Conservation (phyloP, 331 rosid species). For the Malus hybrid region DNA sequence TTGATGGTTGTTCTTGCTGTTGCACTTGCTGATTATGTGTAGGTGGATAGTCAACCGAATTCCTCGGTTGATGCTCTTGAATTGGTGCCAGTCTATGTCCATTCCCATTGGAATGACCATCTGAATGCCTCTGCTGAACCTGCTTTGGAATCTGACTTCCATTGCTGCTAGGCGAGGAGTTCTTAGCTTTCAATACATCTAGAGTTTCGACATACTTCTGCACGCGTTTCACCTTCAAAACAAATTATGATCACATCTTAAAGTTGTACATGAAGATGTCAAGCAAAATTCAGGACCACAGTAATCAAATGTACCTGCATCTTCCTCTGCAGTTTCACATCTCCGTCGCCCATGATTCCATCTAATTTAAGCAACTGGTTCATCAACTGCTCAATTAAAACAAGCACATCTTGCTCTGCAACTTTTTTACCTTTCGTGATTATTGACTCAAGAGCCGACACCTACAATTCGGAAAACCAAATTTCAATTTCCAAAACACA, state of each 20-base stretch:
- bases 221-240: conserved; percentile 79
- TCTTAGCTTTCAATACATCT: conserved; percentile 72
- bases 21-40: conserved; percentile 11
- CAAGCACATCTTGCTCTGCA: conserved; percentile 63
- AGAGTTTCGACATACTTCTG: conserved; percentile 89
- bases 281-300: background rate
- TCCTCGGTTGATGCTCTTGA: conserved; percentile 36
- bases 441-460: conserved; percentile 73
- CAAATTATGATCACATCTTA: background rate
- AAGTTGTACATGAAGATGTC: background rate
- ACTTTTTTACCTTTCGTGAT: conserved; percentile 73
- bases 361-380: conserved; percentile 82
- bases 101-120: conserved; percentile 40
- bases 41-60: conserved; percentile 22
- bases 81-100: conserved; percentile 35
- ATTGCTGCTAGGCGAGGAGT: conserved; percentile 35
- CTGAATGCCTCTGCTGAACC: conserved; percentile 36
- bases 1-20: conserved; percentile 22
- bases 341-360: conserved; percentile 76
- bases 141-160: conserved; percentile 27
- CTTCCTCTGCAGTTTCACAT: conserved; percentile 88
- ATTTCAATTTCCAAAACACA: conserved; percentile 4
- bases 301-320: conserved; percentile 56
- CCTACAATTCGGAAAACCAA: conserved; percentile 37
- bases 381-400: conserved; percentile 78